These are phyloP conservation scores for Ascochyta pisi DNA, from an alignment of 2,329 filamentous ascomycete species.

Conservation along the genomic window DNA sequence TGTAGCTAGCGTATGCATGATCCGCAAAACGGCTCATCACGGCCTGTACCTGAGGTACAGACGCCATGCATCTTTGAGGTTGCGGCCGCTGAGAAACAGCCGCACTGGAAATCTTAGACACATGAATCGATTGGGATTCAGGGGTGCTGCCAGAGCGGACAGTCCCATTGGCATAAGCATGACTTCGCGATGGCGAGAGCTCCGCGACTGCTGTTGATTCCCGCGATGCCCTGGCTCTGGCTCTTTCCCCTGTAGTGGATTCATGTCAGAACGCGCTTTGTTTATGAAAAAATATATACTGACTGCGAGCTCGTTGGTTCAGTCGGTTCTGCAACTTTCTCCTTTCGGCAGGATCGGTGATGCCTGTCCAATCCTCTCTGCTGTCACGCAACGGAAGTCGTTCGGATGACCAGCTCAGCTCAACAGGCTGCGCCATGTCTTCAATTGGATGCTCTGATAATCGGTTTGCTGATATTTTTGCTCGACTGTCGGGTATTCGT, in stretches of 20 bases:
- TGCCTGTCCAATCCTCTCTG: constrained; percentile 29
- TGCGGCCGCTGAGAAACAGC: background rate
- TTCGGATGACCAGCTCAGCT: constrained; percentile 21
- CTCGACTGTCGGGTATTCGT: background rate
- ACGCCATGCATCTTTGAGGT: constrained; percentile 10
- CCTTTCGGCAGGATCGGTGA: constrained; percentile 21
- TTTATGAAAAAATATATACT: background rate
- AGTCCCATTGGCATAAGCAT: background rate
- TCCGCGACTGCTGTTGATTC: background rate
- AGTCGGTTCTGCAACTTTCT: constrained; percentile 30
- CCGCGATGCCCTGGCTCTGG: background rate
- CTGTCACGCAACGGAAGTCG: constrained; percentile 15
- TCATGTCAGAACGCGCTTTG: background rate
- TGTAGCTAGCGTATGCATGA: constrained; percentile 27
- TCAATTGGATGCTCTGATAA: background rate
- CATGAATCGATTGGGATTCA: background rate
- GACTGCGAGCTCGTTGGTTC: constrained; percentile 26
- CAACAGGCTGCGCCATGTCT: background rate
- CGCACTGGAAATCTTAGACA: too few relatives aligned
- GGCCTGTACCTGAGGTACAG: constrained; percentile 14
- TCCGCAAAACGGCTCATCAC: constrained; percentile 24
- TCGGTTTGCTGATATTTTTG: background rate
- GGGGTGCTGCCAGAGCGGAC: background rate
- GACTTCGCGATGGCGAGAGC: background rate
- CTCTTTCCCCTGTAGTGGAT: background rate